A percentile compares a stretch with the other conserved stretches of the same genome.
Evolutionary conservation across 345 rosid species (phyloP).

Genomic region (Erucastrum elatum): DNA sequence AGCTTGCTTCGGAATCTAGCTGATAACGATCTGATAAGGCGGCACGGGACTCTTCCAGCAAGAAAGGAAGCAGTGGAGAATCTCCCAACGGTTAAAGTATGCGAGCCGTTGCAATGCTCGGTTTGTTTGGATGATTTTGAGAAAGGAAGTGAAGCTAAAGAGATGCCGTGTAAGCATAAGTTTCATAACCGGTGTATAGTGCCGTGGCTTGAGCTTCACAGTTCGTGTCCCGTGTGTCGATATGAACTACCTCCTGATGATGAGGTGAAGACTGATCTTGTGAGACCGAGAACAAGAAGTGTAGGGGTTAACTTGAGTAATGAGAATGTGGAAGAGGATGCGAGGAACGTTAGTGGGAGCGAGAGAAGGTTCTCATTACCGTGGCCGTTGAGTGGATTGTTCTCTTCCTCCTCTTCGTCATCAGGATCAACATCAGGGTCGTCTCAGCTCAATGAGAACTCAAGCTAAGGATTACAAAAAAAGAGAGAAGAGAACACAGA

Average conservation of each 20-base stretch:
- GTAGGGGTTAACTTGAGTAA: slow-evolving; percentile 14
- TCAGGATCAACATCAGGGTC: slow-evolving; percentile 39
- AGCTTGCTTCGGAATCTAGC: slow-evolving; percentile 76
- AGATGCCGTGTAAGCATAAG: slow-evolving; percentile 64
- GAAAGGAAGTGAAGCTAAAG: slow-evolving; percentile 59
- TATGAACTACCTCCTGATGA: slow-evolving; percentile 46
- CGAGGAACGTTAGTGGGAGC: slow-evolving; percentile 33
- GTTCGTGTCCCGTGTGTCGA: slow-evolving; percentile 68
- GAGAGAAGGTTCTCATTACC: slow-evolving; percentile 69
- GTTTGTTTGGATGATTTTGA: slow-evolving; percentile 46
- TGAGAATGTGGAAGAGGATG: slow-evolving; percentile 43
- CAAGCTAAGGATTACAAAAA: slow-evolving; percentile 28
- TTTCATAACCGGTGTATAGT: slow-evolving; percentile 53
- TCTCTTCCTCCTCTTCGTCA: slow-evolving; percentile 59
- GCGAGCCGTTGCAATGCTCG: slow-evolving; percentile 49
- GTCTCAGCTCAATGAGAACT: slow-evolving; percentile 41
- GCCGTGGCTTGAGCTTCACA: slow-evolving; percentile 62
- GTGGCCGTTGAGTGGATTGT: slow-evolving; percentile 78
- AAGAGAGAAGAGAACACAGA: neutral
- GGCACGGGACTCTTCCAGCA: slow-evolving; percentile 80
- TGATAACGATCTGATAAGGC: slow-evolving; percentile 66
- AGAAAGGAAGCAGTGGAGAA: slow-evolving; percentile 70
- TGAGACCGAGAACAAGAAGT: slow-evolving; percentile 23
- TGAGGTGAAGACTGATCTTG: slow-evolving; percentile 47
- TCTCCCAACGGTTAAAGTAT: slow-evolving; percentile 55